Percentiles rank a stretch among this genome's conserved stretches.
Conservation (phyloP, 2,329 filamentous ascomycete genomes). For the Arthrobotrys sphaeroides region DNA sequence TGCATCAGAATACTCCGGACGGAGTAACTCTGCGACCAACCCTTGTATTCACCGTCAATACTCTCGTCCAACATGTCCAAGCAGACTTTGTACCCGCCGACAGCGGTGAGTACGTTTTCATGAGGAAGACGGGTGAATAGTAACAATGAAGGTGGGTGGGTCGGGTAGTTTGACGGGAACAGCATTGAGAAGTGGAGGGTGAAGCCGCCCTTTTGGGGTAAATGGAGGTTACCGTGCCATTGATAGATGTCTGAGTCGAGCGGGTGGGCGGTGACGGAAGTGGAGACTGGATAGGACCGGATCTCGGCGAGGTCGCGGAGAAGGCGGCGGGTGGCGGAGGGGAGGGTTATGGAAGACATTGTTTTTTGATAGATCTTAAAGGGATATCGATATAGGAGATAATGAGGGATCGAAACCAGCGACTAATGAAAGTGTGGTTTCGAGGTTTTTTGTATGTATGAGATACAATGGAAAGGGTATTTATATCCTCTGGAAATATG, state of each 20-base stretch:
- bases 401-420: constrained; percentile 19
- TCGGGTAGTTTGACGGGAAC: constrained; percentile 48
- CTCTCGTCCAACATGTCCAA: constrained; percentile 52
- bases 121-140: constrained; percentile 50
- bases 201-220: constrained; percentile 13
- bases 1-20: constrained; percentile 53
- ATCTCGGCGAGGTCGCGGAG: constrained; percentile 49
- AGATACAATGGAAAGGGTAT: background rate
- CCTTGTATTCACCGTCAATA: constrained; percentile 43
- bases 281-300: constrained; percentile 31
- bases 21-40: constrained; percentile 48
- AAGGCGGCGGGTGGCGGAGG: constrained; percentile 47
- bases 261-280: constrained; percentile 30
- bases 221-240: constrained; percentile 51
- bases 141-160: constrained; percentile 38
- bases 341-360: constrained; percentile 23
- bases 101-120: constrained; percentile 41
- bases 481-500: constrained; percentile 3
- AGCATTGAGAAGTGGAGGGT: constrained; percentile 44
- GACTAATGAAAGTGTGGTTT: constrained; percentile 48
- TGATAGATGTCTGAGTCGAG: constrained; percentile 47
- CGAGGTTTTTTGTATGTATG: background rate
- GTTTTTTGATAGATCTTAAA: background rate
- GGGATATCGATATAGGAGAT: constrained; percentile 6
- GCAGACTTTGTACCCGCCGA: constrained; percentile 52